Evolutionary conservation across 2,329 filamentous ascomycete genomes (phyloP), one percentile per base, ranked within the genome.

Genomic region (Purpureocillium takamizusanense): DNA sequence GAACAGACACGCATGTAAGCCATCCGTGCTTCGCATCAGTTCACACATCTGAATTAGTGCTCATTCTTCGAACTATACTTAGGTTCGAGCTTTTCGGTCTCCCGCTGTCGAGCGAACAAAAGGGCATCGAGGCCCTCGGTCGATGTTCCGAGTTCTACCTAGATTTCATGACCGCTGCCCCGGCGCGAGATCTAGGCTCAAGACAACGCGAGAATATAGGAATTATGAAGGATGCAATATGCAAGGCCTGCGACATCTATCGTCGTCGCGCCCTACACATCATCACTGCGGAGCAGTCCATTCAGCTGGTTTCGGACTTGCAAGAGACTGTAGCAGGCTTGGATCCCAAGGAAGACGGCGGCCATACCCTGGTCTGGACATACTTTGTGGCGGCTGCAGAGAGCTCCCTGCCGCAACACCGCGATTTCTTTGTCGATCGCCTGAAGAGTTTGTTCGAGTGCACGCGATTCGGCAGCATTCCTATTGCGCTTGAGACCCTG

Each of bases 301-400:
- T 50, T 2, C 46, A 54, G 7, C 30, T 53, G 2, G 44, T 65
- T 1, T 59, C 62, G 15, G 45, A 50, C 15, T 42, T 66, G 1
- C 56, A 54, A 1, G 40, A 48, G 11, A 52, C 57, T 3, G 51
- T 63, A 1, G 25, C 44, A 2, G 43, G 43, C 6, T 38, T 65
- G 5, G 47, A 52, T 5, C 43, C 51, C 1, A 38, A 50, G 2
- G 53, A 49, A 1, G 52, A 53, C 4, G 61, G 62, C 2, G 51
- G 53, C 0, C 62, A 66, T 31, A 56, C 60, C 1, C 54, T 66
- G 1, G 61, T 65, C 0, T 66, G 63, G 63, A 49, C 57, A 1
- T 65, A 56, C 37, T 66, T 66, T 23, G 52, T 66, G 1, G 62
- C 59, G 1, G 61, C 60, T 0, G 61, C 61, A 0, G 62, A 65